Base-by-base conservation (phyloP, 352 stramenopile genomes). In the Phytophthora citrophthora region DNA sequence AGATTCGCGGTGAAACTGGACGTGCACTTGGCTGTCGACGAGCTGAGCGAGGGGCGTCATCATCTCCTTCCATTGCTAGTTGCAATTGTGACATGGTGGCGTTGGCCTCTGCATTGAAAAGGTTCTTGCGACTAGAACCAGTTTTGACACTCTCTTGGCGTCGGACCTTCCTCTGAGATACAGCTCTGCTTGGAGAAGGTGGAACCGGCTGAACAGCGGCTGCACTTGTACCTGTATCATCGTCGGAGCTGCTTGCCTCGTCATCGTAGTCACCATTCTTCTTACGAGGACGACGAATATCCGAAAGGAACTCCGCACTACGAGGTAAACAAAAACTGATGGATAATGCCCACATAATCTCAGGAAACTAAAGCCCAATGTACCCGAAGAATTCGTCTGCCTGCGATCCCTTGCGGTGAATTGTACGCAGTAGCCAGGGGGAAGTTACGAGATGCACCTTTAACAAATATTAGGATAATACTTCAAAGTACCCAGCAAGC, bases 351-450 rank as follows among this genome's bases (percentile, higher is more conserved):
- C 13, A 18, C 13, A 15, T 41, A n/a, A 13, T 45, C 38, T 16
- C 13, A 24, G 4, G 13, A 36, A 10, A 45, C 10, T 3, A 9
- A 11, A 9, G 27, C 8, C n/a, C 10, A 8, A 54, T 66, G 24
- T 29, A 87, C 77, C 80, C 73, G 50, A 85, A 92, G 63, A 88
- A 88, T 43, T 87, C 71, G 27, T 92, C 79, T 11, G 83, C 83
- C 32, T 92, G 81, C 0, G 69, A 89, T 0, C 73, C 79, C 31
- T 92, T 92, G 11, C 79, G 76, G 20, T 92, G 79, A 29, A 92
- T 78, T 13, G 83, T 92, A 31, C 81, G 69, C 15, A 92, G 58
- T 10, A 92, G 53, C 79, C 81, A 89, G 24, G 81, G 83, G 4
- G 70, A 77, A 18, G 85, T 57, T 8, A 89, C 56, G 36, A 92